Evolutionary conservation across 2,329 filamentous ascomycete genomes (phyloP).

Genomic region (Nigrospora sphaerica): DNA sequence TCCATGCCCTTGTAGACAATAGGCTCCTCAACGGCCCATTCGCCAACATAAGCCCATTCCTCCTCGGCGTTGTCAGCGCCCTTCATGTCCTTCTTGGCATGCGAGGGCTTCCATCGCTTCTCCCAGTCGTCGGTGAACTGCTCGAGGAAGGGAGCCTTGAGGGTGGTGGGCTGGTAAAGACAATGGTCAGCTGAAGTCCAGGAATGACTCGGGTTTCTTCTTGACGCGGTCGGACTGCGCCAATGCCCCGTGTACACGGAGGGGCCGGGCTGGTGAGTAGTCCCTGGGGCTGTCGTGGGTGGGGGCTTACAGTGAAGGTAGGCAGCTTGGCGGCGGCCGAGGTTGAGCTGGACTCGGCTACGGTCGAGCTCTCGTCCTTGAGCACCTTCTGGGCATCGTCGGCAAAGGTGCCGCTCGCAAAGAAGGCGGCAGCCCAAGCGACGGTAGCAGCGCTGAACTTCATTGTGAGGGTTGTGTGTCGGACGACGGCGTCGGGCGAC

Average conservation of each 20-base stretch:
- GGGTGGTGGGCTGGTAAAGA: conserved; percentile 61
- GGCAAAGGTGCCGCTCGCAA: conserved; percentile 63
- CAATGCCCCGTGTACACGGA: no score
- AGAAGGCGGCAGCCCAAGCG: conserved; percentile 65
- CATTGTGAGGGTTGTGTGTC: conserved; percentile 48
- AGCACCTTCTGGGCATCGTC: conserved; percentile 56
- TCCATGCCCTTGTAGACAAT: conserved; percentile 83
- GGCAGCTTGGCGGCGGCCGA: conserved; percentile 58
- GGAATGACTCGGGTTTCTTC: no score
- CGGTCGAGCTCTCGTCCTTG: conserved; percentile 36
- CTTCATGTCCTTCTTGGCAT: conserved; percentile 84
- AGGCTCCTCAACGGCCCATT: conserved; percentile 96
- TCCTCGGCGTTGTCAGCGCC: conserved; percentile 73
- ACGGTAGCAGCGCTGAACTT: conserved; percentile 76
- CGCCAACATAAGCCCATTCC: conserved; percentile 96
- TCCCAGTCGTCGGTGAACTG: conserved; percentile 99
- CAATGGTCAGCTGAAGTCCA: no score
- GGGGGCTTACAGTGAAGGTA: conserved; percentile 74
- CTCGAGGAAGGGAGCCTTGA: conserved; percentile 94
- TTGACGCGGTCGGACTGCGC: no score
- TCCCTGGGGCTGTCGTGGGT: neutral
- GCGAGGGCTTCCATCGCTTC: conserved; percentile 83
- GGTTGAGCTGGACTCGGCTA: conserved; percentile 43
- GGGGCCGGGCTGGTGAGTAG: neutral
- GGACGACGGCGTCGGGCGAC: conserved; percentile 1